These are phyloP conservation scores for Quercus berberidifolia DNA, from an alignment of 306 rosid species.

Conservation along the genomic window DNA sequence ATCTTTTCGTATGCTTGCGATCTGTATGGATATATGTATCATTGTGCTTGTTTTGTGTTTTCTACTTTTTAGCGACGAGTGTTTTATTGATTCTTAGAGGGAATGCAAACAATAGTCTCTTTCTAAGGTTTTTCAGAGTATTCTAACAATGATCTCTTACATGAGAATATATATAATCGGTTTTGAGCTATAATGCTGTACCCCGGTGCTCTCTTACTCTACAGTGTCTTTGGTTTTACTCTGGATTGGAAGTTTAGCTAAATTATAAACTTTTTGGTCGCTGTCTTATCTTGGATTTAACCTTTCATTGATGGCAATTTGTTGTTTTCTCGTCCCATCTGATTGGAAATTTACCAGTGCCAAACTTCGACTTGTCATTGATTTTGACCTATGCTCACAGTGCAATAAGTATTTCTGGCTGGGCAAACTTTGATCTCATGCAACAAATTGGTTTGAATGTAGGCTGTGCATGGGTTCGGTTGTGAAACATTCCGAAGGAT, in stretches of 20 bases:
- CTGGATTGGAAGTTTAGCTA: background rate
- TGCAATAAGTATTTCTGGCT: no score
- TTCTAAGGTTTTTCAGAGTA: background rate
- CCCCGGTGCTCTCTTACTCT: background rate
- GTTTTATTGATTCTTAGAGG: constrained; percentile 46
- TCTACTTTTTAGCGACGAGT: constrained; percentile 45
- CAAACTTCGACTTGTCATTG: no score
- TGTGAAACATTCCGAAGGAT: no score
- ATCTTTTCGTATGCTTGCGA: constrained; percentile 39
- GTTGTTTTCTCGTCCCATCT: no score
- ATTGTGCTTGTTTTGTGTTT: constrained; percentile 25
- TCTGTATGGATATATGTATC: constrained; percentile 44
- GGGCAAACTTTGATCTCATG: no score
- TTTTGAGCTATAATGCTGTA: background rate
- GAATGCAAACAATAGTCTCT: constrained; percentile 9
- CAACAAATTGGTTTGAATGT: no score
- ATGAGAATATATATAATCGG: background rate
- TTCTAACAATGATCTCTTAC: background rate
- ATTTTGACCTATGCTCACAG: no score
- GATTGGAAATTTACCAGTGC: no score
- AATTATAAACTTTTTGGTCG: no score
- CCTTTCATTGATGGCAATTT: no score
- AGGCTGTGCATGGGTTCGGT: no score
- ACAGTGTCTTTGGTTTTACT: background rate
- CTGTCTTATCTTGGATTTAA: no score